Base-by-base conservation (phyloP, 2,329 filamentous ascomycete species). In the Drechslera avenae region DNA sequence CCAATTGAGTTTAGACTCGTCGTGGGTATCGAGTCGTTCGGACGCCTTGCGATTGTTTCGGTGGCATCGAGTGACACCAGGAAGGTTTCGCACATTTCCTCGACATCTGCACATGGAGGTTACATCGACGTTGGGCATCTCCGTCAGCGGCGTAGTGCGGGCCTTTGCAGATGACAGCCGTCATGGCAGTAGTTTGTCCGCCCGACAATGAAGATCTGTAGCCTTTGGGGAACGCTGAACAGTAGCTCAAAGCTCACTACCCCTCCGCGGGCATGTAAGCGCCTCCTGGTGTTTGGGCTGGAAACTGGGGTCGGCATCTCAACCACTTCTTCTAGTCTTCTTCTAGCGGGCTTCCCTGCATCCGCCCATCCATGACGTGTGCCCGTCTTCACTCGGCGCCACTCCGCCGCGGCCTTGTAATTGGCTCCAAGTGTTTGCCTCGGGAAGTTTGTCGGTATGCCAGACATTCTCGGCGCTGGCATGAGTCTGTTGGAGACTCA, bases 271-370 rank as follows among this genome's bases (percentile, higher is more conserved):
- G 43, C 37, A 7, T 18, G 52, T 31, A n/a, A 28, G 26, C 26
- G 26, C 10, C 26, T 10, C 23, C 2, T 28, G 26, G 26, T 28
- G 26, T 28, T 23, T 28, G 16, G 31, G 34, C 19, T 34, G 30
- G 26, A 46, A 39, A 32, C 48, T 39, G 36, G 48, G 36, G 31
- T 31, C 23, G 16, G 26, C 46, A 21, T 32, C 56, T 57, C 59
- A 62, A 60, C 56, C 44, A 40, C 32, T 6, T 16, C 28, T 63
- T 65, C 62, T 62, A 63, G 58, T 28, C 19, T 3, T 3, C 54
- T 65, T 65, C 62, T 62, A 65, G 57, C 54, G 44, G 37, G 35
- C 53, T 66, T 64, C 60, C 42, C 19, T 54, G 58, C 56, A 59
- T 49, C 19, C 16, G 13, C 19, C 13, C 2, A 43, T 21, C 16